Conservation (phyloP, 2,329 filamentous ascomycete genomes). For the Paracoccidioides lutzii region DNA sequence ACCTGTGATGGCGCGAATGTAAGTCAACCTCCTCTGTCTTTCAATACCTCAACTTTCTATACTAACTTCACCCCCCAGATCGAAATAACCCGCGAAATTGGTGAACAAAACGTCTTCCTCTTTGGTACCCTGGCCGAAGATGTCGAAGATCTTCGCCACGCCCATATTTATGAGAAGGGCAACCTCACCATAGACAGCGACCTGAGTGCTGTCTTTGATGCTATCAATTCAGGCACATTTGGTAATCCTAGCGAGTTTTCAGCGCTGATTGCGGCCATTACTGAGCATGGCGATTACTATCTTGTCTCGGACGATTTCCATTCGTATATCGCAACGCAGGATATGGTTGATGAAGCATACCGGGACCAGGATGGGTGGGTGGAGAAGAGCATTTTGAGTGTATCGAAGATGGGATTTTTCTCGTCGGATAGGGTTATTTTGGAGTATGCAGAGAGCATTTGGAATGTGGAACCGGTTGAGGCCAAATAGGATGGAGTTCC, state of each 20-base stretch:
- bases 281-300: slow-evolving; percentile 93
- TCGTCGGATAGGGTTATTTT: slow-evolving; percentile 89
- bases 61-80: slow-evolving; percentile 43
- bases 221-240: slow-evolving; percentile 68
- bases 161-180: slow-evolving; percentile 59
- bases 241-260: slow-evolving; percentile 66
- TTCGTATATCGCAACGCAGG: slow-evolving; percentile 83
- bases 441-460: slow-evolving; percentile 93
- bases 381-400: slow-evolving; percentile 75
- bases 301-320: slow-evolving; percentile 95
- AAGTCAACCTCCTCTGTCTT: slow-evolving; percentile 26
- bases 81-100: slow-evolving; percentile 93
- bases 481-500: neutral
- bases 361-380: slow-evolving; percentile 87
- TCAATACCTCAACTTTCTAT: neutral
- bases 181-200: slow-evolving; percentile 63
- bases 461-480: slow-evolving; percentile 79
- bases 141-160: slow-evolving; percentile 87
- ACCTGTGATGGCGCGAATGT: slow-evolving; percentile 97
- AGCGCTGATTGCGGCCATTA: slow-evolving; percentile 72
- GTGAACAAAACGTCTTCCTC: slow-evolving; percentile 95
- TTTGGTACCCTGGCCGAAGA: slow-evolving; percentile 94
- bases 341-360: slow-evolving; percentile 83
- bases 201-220: slow-evolving; percentile 68
- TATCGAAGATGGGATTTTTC: slow-evolving; percentile 95